Evolutionary conservation across 345 rosid species (phyloP), one percentile per base, ranked within the genome.

Genomic region (Sonneratia alba): DNA sequence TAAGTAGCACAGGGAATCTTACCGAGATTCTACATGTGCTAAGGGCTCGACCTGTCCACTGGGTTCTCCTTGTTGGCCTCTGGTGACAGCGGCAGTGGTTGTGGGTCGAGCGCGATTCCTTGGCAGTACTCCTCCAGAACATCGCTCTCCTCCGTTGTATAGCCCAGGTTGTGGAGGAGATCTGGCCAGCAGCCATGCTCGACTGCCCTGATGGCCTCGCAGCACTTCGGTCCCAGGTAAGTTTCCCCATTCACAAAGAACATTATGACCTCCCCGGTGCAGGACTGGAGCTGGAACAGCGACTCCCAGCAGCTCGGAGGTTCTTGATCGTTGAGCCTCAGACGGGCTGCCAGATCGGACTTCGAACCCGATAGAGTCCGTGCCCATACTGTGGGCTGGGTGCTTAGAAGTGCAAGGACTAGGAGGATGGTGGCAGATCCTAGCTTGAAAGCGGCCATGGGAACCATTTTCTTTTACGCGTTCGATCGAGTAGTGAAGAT

Each of bases 231-330:
- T 2, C 97, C 98, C 12, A 89, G 24, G 57, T 85, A 78, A 7
- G 91, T 83, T 77, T 92, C 96, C 6, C 95, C 95, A 22, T 88
- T 85, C 69, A 90, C 79, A 74, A 92, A 92, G 78, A 92, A 92
- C 59, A 85, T n/a, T 48, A 87, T 71, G 3, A 92, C 74, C 81
- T 88, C 97, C 0, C 91, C 96, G 0, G 91, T 83, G 66, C 98
- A 91, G n/a, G 92, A 78, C 71, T 91, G 91, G 14, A 90, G 90
- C 78, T 87, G 85, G 66, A 86, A 74, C 80, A 90, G 38, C 22
- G 97, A 87, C 70, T 81, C 93, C 97, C 97, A 90, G 71, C 97
- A 93, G 67, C 74, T 74, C 0, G 85, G 16, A n/a, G 34, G 45
- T 9, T 42, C 65, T 27, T 9, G 65, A 11, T 24, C 15, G 11